Evolutionary conservation across 805 yeast species (phyloP).

Genomic region (Candida anglica): DNA sequence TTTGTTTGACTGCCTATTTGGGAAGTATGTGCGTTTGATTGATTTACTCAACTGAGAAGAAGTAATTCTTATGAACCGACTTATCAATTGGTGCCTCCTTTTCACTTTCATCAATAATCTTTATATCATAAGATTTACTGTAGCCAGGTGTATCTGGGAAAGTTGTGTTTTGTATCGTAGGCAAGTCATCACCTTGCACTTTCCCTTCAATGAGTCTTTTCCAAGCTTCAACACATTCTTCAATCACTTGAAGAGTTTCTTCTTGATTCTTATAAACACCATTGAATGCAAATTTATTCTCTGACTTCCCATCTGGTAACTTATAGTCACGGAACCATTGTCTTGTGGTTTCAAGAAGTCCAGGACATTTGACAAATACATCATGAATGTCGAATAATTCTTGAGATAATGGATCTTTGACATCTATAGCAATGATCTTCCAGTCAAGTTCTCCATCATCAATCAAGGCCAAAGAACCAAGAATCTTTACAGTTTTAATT

Average conservation of each 20-base stretch:
- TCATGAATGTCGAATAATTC: slow-evolving; percentile 89
- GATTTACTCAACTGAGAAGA: slow-evolving; percentile 1
- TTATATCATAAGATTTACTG: slow-evolving; percentile 12
- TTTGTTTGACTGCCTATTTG: too few species aligned
- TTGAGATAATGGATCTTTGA: slow-evolving; percentile 80
- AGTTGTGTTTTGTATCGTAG: slow-evolving; percentile 38
- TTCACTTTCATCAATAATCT: slow-evolving; percentile 9
- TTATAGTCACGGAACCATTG: slow-evolving; percentile 99
- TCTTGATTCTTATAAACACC: slow-evolving; percentile 87
- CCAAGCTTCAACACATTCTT: slow-evolving; percentile 87
- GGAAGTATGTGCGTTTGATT: too few species aligned
- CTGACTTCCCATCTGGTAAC: slow-evolving; percentile 97
- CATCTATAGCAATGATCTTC: slow-evolving; percentile 86
- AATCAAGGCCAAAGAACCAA: slow-evolving; percentile 91
- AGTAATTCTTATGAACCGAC: slow-evolving; percentile 34
- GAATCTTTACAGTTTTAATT: slow-evolving; percentile 82
- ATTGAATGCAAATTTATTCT: slow-evolving; percentile 92
- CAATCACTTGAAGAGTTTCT: slow-evolving; percentile 80
- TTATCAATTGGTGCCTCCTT: slow-evolving; percentile 35
- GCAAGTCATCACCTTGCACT: slow-evolving; percentile 23
- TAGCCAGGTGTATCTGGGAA: slow-evolving; percentile 25
- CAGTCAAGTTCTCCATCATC: slow-evolving; percentile 92
- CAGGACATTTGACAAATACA: slow-evolving; percentile 86
- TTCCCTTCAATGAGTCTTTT: slow-evolving; percentile 65
- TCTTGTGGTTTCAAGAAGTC: slow-evolving; percentile 86